Conservation (phyloP, 2,329 filamentous ascomycete species). For the Stagonosporopsis vannaccii region DNA sequence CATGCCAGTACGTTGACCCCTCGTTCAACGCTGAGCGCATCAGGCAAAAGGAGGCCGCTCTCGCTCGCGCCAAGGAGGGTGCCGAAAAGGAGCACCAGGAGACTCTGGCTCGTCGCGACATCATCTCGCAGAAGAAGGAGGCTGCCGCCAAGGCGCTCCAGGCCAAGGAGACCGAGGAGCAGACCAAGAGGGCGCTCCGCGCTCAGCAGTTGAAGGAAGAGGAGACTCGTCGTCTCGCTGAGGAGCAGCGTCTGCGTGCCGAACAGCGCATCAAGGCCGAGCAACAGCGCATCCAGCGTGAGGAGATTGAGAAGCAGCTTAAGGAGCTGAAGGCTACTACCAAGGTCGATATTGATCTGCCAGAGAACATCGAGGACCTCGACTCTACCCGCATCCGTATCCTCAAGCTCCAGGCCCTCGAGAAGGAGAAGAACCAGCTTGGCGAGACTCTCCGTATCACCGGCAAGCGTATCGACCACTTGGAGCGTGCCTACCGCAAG, state of each 20-base stretch:
- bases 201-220: conserved; percentile 89
- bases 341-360: conserved; percentile 85
- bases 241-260: conserved; percentile 92
- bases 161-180: conserved; percentile 90
- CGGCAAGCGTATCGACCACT: conserved; percentile 93
- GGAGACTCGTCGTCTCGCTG: conserved; percentile 85
- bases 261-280: conserved; percentile 78
- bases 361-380: conserved; percentile 76
- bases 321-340: conserved; percentile 91
- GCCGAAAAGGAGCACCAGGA: conserved; percentile 92
- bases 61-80: conserved; percentile 82
- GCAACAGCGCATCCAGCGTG: conserved; percentile 55
- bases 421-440: conserved; percentile 97
- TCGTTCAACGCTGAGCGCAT: conserved; percentile 82
- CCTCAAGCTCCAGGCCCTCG: conserved; percentile 93
- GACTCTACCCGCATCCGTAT: conserved; percentile 75
- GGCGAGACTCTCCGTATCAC: conserved; percentile 90
- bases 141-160: conserved; percentile 88
- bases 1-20: conserved; percentile 95
- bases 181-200: conserved; percentile 83
- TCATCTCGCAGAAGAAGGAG: conserved; percentile 98
- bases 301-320: conserved; percentile 79
- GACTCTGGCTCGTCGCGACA: conserved; percentile 81
- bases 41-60: conserved; percentile 79
- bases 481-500: conserved; percentile 95